These are phyloP conservation scores for Boletus vermiculosoides DNA, from an alignment of 768 basidiomycete genomes.

Conservation along the genomic window DNA sequence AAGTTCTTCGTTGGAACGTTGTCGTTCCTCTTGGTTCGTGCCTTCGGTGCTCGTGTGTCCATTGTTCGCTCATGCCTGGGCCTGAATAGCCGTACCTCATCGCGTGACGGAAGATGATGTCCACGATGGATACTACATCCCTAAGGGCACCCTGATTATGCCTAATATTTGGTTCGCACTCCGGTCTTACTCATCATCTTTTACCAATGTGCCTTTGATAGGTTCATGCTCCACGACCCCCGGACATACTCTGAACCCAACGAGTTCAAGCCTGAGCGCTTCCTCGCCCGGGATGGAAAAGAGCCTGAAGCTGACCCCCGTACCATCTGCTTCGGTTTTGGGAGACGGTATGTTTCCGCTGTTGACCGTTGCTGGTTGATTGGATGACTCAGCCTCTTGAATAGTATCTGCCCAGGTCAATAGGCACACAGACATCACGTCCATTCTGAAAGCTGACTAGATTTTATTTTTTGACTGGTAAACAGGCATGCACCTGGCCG, in stretches of 20 bases:
- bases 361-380: slow-evolving; percentile 2
- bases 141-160: slow-evolving; percentile 39
- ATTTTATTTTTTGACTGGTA: not conserved
- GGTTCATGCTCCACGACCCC: slow-evolving; percentile 35
- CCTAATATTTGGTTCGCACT: slow-evolving; percentile 23
- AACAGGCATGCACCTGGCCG: slow-evolving; percentile 51
- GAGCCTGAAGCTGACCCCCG: slow-evolving; percentile 56
- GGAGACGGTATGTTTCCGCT: slow-evolving; percentile 46
- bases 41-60: slow-evolving; percentile 17
- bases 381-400: slow-evolving; percentile 1
- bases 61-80: slow-evolving; percentile 31
- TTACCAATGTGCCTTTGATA: not conserved
- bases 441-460: slow-evolving; percentile 25
- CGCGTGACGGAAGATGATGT: slow-evolving; percentile 58
- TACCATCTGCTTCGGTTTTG: slow-evolving; percentile 66
- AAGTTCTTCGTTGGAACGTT: slow-evolving; percentile 47
- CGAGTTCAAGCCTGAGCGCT: slow-evolving; percentile 60
- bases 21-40: slow-evolving; percentile 40
- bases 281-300: slow-evolving; percentile 38
- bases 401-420: slow-evolving; percentile 32
- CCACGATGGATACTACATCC: slow-evolving; percentile 61
- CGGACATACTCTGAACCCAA: slow-evolving; percentile 51
- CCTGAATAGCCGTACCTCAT: slow-evolving; percentile 39
- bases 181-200: slow-evolving; percentile 1
- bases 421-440: not conserved